Base-by-base conservation (phyloP, 2,329 filamentous ascomycete species). In the Incumbomyces lentus region DNA sequence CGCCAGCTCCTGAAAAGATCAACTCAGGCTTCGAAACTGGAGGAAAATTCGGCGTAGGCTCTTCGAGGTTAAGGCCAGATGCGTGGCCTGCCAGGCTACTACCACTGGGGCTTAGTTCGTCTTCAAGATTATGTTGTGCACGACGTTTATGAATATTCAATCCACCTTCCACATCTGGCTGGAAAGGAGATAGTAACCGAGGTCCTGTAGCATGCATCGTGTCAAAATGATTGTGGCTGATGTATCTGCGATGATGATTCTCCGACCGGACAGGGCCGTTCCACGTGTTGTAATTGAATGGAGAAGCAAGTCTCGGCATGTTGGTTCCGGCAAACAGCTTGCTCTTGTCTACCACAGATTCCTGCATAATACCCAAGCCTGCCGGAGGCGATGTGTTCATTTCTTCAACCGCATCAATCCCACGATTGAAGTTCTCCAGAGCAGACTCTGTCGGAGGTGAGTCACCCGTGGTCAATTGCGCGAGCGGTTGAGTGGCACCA, bases 81-180 rank as follows among this genome's bases (percentile, higher is more conserved):
- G 62, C 49, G 35, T 61, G 55, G 6, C 58, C 57, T 17, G 58
- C 56, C 29, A 62, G 52, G 36, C 57, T 64, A 33, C 65, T 62
- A 6, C 63, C 62, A 31, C 68, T 67, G 16, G 69, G 66, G 51
- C 68, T 69, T 31, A 68, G 58, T 44, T 72, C 66, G 19, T 78
- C 71, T 48, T 77, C 72, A 37, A 76, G 61, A 49, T 71, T 72
- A 48, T 72, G 69, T 34, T 73, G 68, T 49, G 77, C 76, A 46
- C 78, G 74, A 48, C 78, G 73, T 59, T 80, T 78, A 55, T 76
- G 69, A 2, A 70, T 68, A 40, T 71, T 72, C 7, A 51, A 41
- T 8, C 72, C 68, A 26, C 72, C 68, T n/a, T 57, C 55, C 3
- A 75, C 68, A 47, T 78, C 72, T 49, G 79, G 63, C 49, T 74